Evolutionary conservation across 805 yeast species (phyloP).

Genomic region (Vanderwaltozyma verrucispora): DNA sequence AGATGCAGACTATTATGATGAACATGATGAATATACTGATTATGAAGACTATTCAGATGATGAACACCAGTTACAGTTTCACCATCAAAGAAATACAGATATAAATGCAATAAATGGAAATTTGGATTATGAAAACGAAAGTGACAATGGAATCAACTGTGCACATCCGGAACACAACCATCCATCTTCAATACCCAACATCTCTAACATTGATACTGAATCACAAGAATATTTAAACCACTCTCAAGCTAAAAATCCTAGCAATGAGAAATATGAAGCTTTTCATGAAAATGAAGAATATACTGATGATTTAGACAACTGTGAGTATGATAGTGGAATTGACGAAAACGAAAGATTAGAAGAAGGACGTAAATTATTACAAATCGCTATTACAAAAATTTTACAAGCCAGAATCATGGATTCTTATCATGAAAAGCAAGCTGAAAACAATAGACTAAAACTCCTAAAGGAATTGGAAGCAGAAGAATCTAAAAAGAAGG

Average conservation of each 20-base stretch:
- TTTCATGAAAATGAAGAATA: constrained; percentile 8
- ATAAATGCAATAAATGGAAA: constrained; percentile 11
- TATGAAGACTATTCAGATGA: constrained; percentile 20
- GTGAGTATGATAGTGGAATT: constrained; percentile 28
- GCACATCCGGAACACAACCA: constrained; percentile 7
- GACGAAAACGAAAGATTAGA: constrained; percentile 58
- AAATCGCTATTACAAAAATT: constrained; percentile 67
- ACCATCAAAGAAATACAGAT: constrained; percentile 11
- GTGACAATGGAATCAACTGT: constrained; percentile 4
- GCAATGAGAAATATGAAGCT: not conserved
- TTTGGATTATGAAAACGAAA: constrained; percentile 7
- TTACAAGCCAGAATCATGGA: constrained; percentile 62
- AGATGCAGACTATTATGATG: constrained; percentile 20
- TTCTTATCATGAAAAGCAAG: constrained; percentile 71
- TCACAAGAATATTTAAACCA: not conserved
- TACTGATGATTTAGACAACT: constrained; percentile 12
- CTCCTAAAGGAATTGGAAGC: constrained; percentile 61
- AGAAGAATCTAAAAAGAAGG: constrained; percentile 51
- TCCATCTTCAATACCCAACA: not conserved
- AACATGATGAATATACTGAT: constrained; percentile 18
- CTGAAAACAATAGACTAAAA: constrained; percentile 58
- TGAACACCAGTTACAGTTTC: no score
- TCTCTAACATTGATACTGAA: not conserved
- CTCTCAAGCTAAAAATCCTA: not conserved
- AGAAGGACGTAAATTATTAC: constrained; percentile 73